Base-by-base conservation (phyloP, 2,329 filamentous ascomycete genomes). In the Fusarium nurragi region DNA sequence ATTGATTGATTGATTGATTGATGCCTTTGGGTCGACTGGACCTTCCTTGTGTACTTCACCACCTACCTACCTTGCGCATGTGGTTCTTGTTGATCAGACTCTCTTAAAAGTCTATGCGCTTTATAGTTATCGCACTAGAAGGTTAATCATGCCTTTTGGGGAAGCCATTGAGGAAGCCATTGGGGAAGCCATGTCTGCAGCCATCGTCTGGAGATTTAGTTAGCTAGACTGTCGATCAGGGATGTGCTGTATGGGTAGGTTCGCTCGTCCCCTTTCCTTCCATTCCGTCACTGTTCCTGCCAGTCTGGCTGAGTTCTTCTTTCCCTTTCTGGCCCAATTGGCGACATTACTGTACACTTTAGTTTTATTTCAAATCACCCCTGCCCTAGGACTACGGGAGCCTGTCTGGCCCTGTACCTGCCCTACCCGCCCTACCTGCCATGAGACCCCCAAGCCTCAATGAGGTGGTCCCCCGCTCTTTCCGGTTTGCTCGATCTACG, bases 101-200 rank as follows among this genome's bases (percentile, higher is more conserved):
- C 14, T 14, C 12, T 30, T 30, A 30, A 30, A 30, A 36, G 32
- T 57, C 25, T 51, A 38, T 34, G 11, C 32, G 21, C 23, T 32
- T 25, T 43, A 57, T 16, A 37, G 40, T 25, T 25, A 40, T 54
- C 37, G 26, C 28, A 38, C 36, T 39, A 25, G 30, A 13, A 39
- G 34, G 39, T 39, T 63, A 34, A 61, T 46, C 26, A 60, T 52
- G 43, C 54, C 32, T 64, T 41, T 30, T 39, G 23, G 22, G 30
- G 36, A 25, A 37, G 37, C 9, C 40, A n/a, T n/a, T n/a, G n/a
- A n/a, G n/a, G n/a, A n/a, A n/a, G n/a, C n/a, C n/a, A n/a, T n/a
- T n/a, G n/a, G n/a, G n/a, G n/a, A n/a, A n/a, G n/a, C n/a, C 25
- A 23, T 59, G 18, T 34, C 49, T 45, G 34, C 56, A 55, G 19